Conservation (phyloP, 2,329 filamentous ascomycete species). For the Pseudocercospora eumusae region DNA sequence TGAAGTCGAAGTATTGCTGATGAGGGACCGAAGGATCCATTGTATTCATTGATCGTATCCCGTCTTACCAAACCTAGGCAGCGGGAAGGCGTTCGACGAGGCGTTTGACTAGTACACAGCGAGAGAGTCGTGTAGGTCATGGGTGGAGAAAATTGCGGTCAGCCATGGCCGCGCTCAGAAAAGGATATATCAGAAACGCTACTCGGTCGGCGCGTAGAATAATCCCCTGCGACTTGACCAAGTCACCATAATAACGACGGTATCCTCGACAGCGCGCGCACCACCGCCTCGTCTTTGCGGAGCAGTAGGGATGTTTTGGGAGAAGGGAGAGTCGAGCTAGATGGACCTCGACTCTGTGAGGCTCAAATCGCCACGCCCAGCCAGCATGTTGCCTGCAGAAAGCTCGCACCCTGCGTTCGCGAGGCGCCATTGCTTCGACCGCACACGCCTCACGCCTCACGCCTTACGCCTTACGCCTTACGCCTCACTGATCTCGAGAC, state of each 20-base stretch:
- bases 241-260: slow-evolving; percentile 1
- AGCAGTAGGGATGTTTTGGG: slow-evolving; percentile 3
- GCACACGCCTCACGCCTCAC: neutral
- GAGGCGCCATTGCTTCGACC: too few relatives aligned
- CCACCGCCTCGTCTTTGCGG: slow-evolving; percentile 5
- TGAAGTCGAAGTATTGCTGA: neutral
- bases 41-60: neutral
- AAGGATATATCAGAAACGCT: slow-evolving; percentile 7
- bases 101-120: slow-evolving; percentile 5
- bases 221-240: neutral
- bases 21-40: neutral
- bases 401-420: slow-evolving; percentile 8
- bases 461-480: slow-evolving; percentile 9
- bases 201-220: neutral
- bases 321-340: slow-evolving; percentile 1
- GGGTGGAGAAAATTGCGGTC: neutral
- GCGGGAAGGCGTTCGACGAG: neutral
- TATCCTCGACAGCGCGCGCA: neutral
- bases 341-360: slow-evolving; percentile 3
- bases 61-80: neutral
- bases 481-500: neutral
- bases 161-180: slow-evolving; percentile 7
- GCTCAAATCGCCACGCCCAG: slow-evolving; percentile 3
- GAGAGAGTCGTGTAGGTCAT: slow-evolving; percentile 9
- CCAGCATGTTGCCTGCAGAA: slow-evolving; percentile 5